Conservation (phyloP, 2,329 filamentous ascomycete species). For the Aspergillus ustus region DNA sequence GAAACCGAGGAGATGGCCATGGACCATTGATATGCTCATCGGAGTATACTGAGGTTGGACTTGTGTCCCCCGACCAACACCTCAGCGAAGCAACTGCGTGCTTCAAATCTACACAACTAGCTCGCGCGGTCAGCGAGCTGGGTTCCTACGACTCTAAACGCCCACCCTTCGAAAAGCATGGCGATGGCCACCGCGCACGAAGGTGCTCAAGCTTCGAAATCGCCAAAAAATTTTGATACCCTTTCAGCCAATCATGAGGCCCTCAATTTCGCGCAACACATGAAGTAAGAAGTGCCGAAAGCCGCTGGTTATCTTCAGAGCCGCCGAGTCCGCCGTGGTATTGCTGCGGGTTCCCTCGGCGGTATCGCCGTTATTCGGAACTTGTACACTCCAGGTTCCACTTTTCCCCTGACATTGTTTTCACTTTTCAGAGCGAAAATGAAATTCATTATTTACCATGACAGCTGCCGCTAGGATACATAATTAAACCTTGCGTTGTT, state of each 20-base stretch:
- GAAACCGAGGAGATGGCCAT: conserved; percentile 42
- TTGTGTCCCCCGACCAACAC: not conserved
- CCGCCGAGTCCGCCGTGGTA: conserved; percentile 28
- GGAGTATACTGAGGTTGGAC: not conserved
- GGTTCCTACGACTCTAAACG: not conserved
- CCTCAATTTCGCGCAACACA: conserved; percentile 19
- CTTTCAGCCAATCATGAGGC: conserved; percentile 26
- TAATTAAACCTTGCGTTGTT: conserved; percentile 1
- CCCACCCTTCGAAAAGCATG: not conserved
- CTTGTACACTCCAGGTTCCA: conserved; percentile 22
- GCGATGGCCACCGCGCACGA: not conserved
- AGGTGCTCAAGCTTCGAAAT: conserved; percentile 1
- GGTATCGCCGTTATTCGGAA: conserved; percentile 37
- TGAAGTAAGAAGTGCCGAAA: conserved; percentile 35
- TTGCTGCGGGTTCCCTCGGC: conserved; percentile 32
- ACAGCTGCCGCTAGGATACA: conserved; percentile 16
- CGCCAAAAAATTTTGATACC: conserved; percentile 8
- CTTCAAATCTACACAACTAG: not conserved
- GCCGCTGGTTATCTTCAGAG: conserved; percentile 27
- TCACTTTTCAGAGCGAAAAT: conserved; percentile 23
- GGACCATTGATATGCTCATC: conserved; percentile 37
- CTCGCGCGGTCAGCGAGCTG: not conserved
- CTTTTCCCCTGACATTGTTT: conserved; percentile 19
- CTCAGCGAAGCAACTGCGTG: not conserved
- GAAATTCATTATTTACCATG: conserved; percentile 39